Evolutionary conservation across 768 basidiomycete species (phyloP), one percentile per base, ranked within the genome.

Genomic region (Wakefieldia striispora): DNA sequence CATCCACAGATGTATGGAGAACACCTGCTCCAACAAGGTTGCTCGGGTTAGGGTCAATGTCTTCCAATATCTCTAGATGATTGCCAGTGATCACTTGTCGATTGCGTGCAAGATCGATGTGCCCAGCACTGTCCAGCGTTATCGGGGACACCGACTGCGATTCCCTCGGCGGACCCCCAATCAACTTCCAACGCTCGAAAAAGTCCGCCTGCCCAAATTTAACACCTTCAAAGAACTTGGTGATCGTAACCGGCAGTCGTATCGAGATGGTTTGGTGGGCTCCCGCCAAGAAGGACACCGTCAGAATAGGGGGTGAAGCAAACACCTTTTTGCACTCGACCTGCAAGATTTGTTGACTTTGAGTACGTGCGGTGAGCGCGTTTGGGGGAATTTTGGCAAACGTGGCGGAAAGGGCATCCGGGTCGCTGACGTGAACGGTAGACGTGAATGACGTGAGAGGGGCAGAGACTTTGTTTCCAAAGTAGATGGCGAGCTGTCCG

Each of bases 131-230:
- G 38, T 80, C 82, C 20, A 97, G 72, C 27, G 72, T 65, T 50
- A 98, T 84, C 0, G 92, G 85, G 69, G 97, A 97, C 47, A 99
- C 77, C 40, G 71, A 67, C 66, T 99, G 97, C 23, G 88, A 82
- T 72, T 99, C 97, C 43, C 95, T 81, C 24, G 97, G 97, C 12
- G 92, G 77, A 1, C 97, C 97, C 7, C 97, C 97, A 44, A 98
- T 98, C 58, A 97, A 72, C 68, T 93, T 95, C 97, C 97, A 99
- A 44, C 97, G 77, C 68, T 97, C 95, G 70, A 98, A 99, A 78
- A 98, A 99, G 58, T 97, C 91, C 1, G 80, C 72, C 53, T 80
- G 76, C 11, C 81, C 83, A 29, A 99, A 80, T 60, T 84, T 87
- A 56, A 97, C 95, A 21, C 91, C 89, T 63, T 97, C 95, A 48